phyloP scores from a whole-genome alignment of 352 stramenopile species.

The Globisporangium emineosum region DNA sequence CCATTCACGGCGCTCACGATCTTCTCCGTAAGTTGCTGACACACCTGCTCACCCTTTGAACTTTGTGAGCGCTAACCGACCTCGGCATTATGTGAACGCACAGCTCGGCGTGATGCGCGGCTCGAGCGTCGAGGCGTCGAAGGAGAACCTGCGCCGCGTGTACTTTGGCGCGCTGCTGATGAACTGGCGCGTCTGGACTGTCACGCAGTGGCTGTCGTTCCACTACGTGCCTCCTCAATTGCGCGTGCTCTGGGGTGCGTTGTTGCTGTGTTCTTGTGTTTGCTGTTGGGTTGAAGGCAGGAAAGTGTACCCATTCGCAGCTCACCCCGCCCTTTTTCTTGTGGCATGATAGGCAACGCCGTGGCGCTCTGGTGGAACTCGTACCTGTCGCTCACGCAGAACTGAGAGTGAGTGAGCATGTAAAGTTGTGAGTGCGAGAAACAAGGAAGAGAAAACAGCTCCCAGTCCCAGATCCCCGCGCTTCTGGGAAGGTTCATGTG shows the following conservation, averaged over 20 bases:
- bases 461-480: neutral
- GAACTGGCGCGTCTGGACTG: conserved; percentile 71
- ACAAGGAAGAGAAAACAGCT: neutral
- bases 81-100: neutral
- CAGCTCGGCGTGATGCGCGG: conserved; percentile 64
- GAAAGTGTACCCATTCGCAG: conserved; percentile 7
- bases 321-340: conserved; percentile 8
- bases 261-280: neutral
- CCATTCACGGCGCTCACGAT: conserved; percentile 68
- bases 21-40: conserved; percentile 41
- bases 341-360: conserved; percentile 44
- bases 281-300: neutral
- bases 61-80: neutral
- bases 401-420: conserved; percentile 14
- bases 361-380: conserved; percentile 77
- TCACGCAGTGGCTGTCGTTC: conserved; percentile 74
- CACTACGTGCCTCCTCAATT: conserved; percentile 67
- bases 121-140: conserved; percentile 40
- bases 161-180: conserved; percentile 56
- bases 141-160: conserved; percentile 39
- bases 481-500: conserved; percentile 1
- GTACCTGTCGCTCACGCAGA: conserved; percentile 70
- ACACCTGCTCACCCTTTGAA: neutral
- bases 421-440: neutral
- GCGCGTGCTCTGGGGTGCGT: conserved; percentile 74